Percentiles rank a stretch among this genome's conserved stretches.
These are phyloP conservation scores for Cryptococcus sp. DNA, from an alignment of 1,284 basidiomycete species.

Conservation along the genomic window DNA sequence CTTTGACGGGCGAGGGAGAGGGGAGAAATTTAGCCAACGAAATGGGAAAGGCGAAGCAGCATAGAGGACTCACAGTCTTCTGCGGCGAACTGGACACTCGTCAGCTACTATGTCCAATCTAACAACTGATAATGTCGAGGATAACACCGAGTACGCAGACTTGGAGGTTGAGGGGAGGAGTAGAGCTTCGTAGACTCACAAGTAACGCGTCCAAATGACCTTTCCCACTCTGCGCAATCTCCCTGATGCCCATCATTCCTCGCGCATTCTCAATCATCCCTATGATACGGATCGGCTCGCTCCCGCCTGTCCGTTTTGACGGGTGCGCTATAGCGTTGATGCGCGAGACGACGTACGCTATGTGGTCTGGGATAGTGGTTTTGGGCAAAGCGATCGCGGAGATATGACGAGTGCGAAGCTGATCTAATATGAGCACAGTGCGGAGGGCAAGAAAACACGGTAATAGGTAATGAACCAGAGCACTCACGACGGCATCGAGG, in stretches of 20 bases:
- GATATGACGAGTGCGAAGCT: constrained; percentile 55
- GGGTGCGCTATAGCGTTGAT: constrained; percentile 36
- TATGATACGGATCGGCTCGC: constrained; percentile 62
- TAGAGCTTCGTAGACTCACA: constrained; percentile 19
- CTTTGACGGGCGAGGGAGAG: constrained; percentile 20
- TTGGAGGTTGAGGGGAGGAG: background rate
- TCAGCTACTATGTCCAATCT: constrained; percentile 64
- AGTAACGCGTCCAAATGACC: constrained; percentile 44
- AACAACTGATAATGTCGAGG: constrained; percentile 57
- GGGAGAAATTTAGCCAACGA: background rate
- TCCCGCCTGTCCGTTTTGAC: constrained; percentile 27
- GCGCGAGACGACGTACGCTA: constrained; percentile 63
- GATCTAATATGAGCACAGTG: background rate
- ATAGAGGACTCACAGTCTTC: constrained; percentile 70
- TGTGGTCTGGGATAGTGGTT: constrained; percentile 67
- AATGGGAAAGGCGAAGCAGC: background rate
- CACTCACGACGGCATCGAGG: constrained; percentile 65
- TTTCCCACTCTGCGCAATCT: constrained; percentile 40
- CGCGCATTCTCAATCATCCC: constrained; percentile 79
- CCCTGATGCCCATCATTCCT: constrained; percentile 52
- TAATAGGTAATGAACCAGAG: background rate
- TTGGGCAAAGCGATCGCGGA: constrained; percentile 73
- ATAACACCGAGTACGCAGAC: background rate
- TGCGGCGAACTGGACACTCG: constrained; percentile 70
- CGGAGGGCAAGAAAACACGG: background rate